These are phyloP conservation scores for Fraxinus pennsylvanica DNA, from an alignment of 257 asterid genomes.

Conservation along the genomic window DNA sequence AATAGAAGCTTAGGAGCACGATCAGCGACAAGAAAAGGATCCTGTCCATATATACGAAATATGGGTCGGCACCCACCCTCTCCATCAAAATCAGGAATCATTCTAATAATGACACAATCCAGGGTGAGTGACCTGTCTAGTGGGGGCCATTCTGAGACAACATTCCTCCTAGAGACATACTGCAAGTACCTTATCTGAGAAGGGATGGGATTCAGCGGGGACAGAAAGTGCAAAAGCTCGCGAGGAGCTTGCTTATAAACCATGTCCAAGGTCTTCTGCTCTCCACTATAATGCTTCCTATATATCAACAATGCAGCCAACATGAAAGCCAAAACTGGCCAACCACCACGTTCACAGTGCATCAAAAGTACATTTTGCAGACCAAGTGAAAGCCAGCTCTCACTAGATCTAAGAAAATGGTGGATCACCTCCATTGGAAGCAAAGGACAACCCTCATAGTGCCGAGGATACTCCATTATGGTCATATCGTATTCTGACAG, in stretches of 20 bases:
- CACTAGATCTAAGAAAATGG: slow-evolving; percentile 87
- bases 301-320: slow-evolving; percentile 78
- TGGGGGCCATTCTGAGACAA: slow-evolving; percentile 91
- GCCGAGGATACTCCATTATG: slow-evolving; percentile 92
- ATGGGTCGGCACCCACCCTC: slow-evolving; percentile 86
- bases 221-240: slow-evolving; percentile 72
- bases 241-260: slow-evolving; percentile 92
- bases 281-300: slow-evolving; percentile 81
- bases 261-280: slow-evolving; percentile 87
- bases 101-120: slow-evolving; percentile 87
- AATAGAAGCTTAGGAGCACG: slow-evolving; percentile 76
- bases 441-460: slow-evolving; percentile 86
- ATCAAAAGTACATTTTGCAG: slow-evolving; percentile 80
- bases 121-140: slow-evolving; percentile 76
- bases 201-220: slow-evolving; percentile 88
- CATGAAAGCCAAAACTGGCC: slow-evolving; percentile 97
- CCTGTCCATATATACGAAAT: slow-evolving; percentile 84
- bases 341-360: slow-evolving; percentile 95
- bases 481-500: slow-evolving; percentile 80
- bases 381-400: slow-evolving; percentile 97
- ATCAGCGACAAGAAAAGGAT: slow-evolving; percentile 63
- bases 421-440: slow-evolving; percentile 95
- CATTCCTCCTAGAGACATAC: slow-evolving; percentile 86
- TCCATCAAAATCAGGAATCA: slow-evolving; percentile 81
- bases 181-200: slow-evolving; percentile 92